Evolutionary conservation across 176 grass and related monocot species (phyloP), one percentile per base, ranked within the genome.

Genomic region (Ananas comosus): DNA sequence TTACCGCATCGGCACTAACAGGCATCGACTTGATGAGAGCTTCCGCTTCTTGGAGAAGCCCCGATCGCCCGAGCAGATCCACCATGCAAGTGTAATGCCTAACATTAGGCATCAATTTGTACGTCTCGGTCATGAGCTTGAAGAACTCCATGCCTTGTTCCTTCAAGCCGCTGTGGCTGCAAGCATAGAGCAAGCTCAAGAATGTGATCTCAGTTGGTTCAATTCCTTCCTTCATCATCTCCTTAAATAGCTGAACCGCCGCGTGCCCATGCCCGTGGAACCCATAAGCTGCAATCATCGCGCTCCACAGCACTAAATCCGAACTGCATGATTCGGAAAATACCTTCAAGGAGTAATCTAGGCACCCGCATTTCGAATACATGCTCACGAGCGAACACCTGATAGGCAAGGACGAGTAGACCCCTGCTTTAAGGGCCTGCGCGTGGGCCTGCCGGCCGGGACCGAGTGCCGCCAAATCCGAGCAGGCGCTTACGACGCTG

Each of bases 81-180:
- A 85, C 88, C 13, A 87, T 58, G 76, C 84, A 91, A 64, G 81
- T 87, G 76, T 87, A 87, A 65, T 91, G 84, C 76, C 74, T 77
- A 50, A 91, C 75, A 71, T 68, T 82, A 67, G 88, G 84, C 19
- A 70, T 64, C 3, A 80, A 17, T 52, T 79, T 76, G 74, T 85
- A 91, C 29, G 49, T 70, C 59, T 87, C 71, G 29, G 68, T 80
- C 88, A 91, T 87, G 74, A 77, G 64, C 64, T 82, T 80, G 59
- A 91, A 84, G 72, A 65, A 82, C 9, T 76, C 17, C 59, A 79
- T 64, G 14, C 81, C 84, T 63, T 87, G 61, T 3, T 87, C 76
- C 83, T 87, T 82, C 79, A 87, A 77, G 63, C 84, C 88, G 67
- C 84, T 91, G 74, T 87, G 88, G 65, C 79, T 87, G 81, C 88